These are phyloP conservation scores for Sporothrix inflata DNA, from an alignment of 2,329 filamentous ascomycete genomes.

Conservation along the genomic window DNA sequence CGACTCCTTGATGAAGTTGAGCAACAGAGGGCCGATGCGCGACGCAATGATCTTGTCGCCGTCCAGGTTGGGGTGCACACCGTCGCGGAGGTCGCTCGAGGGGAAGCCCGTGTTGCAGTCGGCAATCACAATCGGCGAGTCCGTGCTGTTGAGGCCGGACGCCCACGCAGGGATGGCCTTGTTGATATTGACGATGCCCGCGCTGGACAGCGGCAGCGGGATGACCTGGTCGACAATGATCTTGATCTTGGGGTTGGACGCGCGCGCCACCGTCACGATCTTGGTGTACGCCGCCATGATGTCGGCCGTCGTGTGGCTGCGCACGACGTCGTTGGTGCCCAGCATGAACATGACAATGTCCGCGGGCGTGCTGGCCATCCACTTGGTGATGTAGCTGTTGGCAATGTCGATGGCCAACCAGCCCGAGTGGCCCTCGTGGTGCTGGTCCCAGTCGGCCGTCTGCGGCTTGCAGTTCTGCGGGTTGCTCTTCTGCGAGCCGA, in stretches of 20 bases:
- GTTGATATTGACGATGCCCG: slow-evolving; percentile 36
- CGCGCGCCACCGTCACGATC: slow-evolving; percentile 45
- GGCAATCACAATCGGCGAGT: slow-evolving; percentile 47
- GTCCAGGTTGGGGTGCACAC: slow-evolving; percentile 46
- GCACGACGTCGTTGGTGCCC: slow-evolving; percentile 50
- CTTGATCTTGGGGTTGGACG: slow-evolving; percentile 44
- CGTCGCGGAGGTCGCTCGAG: slow-evolving; percentile 43
- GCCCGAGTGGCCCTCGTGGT: slow-evolving; percentile 51
- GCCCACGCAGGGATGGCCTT: slow-evolving; percentile 42
- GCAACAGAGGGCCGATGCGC: slow-evolving; percentile 41
- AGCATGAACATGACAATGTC: slow-evolving; percentile 53
- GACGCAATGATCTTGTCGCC: slow-evolving; percentile 44
- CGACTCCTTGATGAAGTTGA: slow-evolving; percentile 41
- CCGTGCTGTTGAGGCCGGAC: slow-evolving; percentile 40
- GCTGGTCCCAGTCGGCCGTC: slow-evolving; percentile 43
- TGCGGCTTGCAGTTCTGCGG: slow-evolving; percentile 43
- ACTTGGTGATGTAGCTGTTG: slow-evolving; percentile 45
- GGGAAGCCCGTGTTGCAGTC: slow-evolving; percentile 45
- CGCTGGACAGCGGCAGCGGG: slow-evolving; percentile 41
- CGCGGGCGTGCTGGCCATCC: slow-evolving; percentile 44
- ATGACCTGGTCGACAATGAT: slow-evolving; percentile 50
- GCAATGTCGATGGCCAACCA: slow-evolving; percentile 50
- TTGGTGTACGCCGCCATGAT: slow-evolving; percentile 47
- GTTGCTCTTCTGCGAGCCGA: slow-evolving; percentile 47
- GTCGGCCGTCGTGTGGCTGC: slow-evolving; percentile 39